phyloP scores from a whole-genome alignment of 2,329 filamentous ascomycete species.

The Iodosphaeria phyllophila region DNA sequence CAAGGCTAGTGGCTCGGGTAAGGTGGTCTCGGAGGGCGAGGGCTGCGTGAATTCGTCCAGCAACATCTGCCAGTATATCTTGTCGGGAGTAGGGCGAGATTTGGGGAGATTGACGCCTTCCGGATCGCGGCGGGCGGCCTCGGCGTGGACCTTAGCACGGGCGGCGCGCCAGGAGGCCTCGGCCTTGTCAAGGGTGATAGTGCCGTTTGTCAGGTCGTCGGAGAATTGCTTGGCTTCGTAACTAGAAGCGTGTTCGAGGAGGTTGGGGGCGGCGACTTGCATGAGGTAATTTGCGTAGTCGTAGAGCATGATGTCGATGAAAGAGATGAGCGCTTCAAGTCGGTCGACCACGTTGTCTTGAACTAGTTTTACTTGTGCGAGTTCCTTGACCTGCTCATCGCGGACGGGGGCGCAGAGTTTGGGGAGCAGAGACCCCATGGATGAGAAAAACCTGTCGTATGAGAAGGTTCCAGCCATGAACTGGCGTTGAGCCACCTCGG shows the following conservation, averaged over 20 bases:
- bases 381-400: constrained; percentile 54
- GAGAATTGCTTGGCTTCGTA: constrained; percentile 62
- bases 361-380: constrained; percentile 42
- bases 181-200: constrained; percentile 36
- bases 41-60: constrained; percentile 58
- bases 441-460: constrained; percentile 61
- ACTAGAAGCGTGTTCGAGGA: constrained; percentile 50
- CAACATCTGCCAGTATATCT: constrained; percentile 59
- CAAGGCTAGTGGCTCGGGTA: constrained; percentile 58
- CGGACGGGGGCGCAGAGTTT: constrained; percentile 66
- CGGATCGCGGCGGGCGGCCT: constrained; percentile 49
- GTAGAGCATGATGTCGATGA: constrained; percentile 60
- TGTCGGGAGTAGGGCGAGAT: constrained; percentile 45
- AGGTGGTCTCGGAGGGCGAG: constrained; percentile 28
- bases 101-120: constrained; percentile 43
- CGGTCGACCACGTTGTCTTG: constrained; percentile 53
- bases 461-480: constrained; percentile 58
- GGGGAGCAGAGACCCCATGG: constrained; percentile 57
- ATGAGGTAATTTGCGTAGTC: constrained; percentile 73
- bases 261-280: constrained; percentile 48
- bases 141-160: constrained; percentile 42
- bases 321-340: constrained; percentile 54
- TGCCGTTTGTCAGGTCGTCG: constrained; percentile 38
- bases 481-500: constrained; percentile 49
- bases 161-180: constrained; percentile 48